phyloP scores from a whole-genome alignment of 2,329 filamentous ascomycete species.

The Colletotrichum sidae region DNA sequence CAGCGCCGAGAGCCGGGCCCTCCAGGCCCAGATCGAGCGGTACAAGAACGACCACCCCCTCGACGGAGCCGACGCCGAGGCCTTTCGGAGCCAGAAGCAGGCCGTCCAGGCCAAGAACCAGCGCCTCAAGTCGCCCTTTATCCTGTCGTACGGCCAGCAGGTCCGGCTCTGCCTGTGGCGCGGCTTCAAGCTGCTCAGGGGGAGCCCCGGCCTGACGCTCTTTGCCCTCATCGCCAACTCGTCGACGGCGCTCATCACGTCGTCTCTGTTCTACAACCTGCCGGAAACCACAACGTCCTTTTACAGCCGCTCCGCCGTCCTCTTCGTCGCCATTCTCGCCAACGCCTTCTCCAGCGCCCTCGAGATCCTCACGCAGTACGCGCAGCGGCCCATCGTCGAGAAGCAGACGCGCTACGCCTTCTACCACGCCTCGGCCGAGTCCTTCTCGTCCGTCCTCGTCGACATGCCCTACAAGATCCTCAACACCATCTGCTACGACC shows the following conservation, averaged over 20 bases:
- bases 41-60: slow-evolving; percentile 38
- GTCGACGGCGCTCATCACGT: slow-evolving; percentile 62
- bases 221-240: slow-evolving; percentile 56
- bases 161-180: slow-evolving; percentile 56
- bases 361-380: slow-evolving; percentile 44
- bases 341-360: slow-evolving; percentile 58
- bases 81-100: slow-evolving; percentile 27
- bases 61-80: slow-evolving; percentile 25
- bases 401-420: slow-evolving; percentile 45
- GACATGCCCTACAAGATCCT: slow-evolving; percentile 46
- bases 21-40: slow-evolving; percentile 45
- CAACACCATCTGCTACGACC: slow-evolving; percentile 69
- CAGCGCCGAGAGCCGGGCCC: slow-evolving; percentile 41
- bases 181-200: slow-evolving; percentile 52
- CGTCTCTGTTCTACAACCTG: slow-evolving; percentile 62
- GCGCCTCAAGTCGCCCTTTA: slow-evolving; percentile 61
- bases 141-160: slow-evolving; percentile 60
- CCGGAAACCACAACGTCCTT: slow-evolving; percentile 56
- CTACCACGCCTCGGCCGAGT: slow-evolving; percentile 46
- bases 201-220: slow-evolving; percentile 53
- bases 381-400: slow-evolving; percentile 43
- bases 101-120: slow-evolving; percentile 49
- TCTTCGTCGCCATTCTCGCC: slow-evolving; percentile 66
- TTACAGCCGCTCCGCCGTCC: slow-evolving; percentile 56
- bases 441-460: slow-evolving; percentile 31